A percentile compares a stretch with the other conserved stretches of the same genome.
Evolutionary conservation across 306 rosid genomes (phyloP).

Genomic region (Cicer pinnatifidum): DNA sequence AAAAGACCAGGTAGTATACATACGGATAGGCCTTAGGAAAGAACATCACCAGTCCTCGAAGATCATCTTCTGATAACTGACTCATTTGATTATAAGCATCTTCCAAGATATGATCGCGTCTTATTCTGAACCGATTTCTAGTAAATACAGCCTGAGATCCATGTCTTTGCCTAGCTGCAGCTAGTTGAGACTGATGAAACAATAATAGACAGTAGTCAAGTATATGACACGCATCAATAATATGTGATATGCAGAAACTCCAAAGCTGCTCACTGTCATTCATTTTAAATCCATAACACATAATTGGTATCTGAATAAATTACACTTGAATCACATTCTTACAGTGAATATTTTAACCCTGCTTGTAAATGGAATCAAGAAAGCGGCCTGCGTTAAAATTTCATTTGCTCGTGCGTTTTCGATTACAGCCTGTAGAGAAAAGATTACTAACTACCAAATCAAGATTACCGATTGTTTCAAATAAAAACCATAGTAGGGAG

Average conservation of each 20-base stretch:
- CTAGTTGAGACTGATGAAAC: conserved; percentile 86
- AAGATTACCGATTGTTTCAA: conserved; percentile 21
- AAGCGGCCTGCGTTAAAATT: conserved; percentile 89
- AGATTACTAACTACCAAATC: conserved; percentile 20
- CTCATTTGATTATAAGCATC: conserved; percentile 97
- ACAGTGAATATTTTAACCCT: conserved; percentile 95
- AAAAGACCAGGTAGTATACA: conserved; percentile 27
- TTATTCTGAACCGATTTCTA: conserved; percentile 87
- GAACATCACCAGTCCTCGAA: conserved; percentile 75
- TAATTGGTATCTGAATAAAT: conserved; percentile 36
- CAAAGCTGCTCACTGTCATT: conserved; percentile 8
- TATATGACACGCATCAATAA: conserved; percentile 32
- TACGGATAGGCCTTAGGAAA: conserved; percentile 30
- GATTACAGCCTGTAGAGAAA: conserved; percentile 63
- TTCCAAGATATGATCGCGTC: conserved; percentile 89
- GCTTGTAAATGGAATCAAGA: conserved; percentile 96
- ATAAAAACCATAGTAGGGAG: conserved; percentile 27
- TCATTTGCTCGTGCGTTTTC: conserved; percentile 93
- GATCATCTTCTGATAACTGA: conserved; percentile 90
- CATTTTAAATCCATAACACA: conserved; percentile 11
- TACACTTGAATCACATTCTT: conserved; percentile 47
- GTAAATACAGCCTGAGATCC: conserved; percentile 71
- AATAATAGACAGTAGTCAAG: conserved; percentile 45
- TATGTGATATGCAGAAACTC: conserved; percentile 28
- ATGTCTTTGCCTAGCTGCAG: conserved; percentile 76